Evolutionary conservation across 2,329 filamentous ascomycete species (phyloP).

Genomic region (Emergomyces africanus): DNA sequence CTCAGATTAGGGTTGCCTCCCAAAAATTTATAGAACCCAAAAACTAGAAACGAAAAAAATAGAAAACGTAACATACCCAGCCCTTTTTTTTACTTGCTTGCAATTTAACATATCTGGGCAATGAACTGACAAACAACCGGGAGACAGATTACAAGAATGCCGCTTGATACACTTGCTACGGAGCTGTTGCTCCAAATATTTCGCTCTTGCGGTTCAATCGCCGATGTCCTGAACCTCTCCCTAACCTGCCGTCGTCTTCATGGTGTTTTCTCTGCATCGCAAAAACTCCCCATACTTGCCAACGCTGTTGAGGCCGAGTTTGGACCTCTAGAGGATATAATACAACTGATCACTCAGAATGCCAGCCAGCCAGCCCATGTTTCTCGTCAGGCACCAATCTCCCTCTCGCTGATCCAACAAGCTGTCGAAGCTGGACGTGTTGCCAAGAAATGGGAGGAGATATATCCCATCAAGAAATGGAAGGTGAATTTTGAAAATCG

Average conservation of each 20-base stretch:
- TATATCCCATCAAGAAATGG: slow-evolving; percentile 54
- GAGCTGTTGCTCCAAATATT: slow-evolving; percentile 48
- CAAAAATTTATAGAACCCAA: not conserved
- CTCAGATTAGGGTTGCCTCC: not conserved
- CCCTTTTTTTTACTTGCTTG: not conserved
- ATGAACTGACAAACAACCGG: not conserved
- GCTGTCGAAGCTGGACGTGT: slow-evolving; percentile 41
- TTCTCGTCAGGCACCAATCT: slow-evolving; percentile 40
- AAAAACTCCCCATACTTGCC: slow-evolving; percentile 42
- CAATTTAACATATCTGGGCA: not conserved
- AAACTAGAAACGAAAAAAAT: not conserved
- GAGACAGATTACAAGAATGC: slow-evolving; percentile 29
- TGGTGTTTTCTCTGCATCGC: slow-evolving; percentile 39
- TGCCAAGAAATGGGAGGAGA: slow-evolving; percentile 45
- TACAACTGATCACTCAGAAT: slow-evolving; percentile 49
- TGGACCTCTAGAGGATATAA: slow-evolving; percentile 45
- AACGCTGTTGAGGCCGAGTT: slow-evolving; percentile 42
- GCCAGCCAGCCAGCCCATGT: slow-evolving; percentile 45
- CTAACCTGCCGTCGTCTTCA: slow-evolving; percentile 43
- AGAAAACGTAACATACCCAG: not conserved
- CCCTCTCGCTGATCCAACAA: slow-evolving; percentile 43
- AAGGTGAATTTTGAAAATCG: slow-evolving; percentile 43
- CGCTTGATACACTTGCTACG: slow-evolving; percentile 42
- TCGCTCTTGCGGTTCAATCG: slow-evolving; percentile 38
- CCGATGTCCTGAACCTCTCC: slow-evolving; percentile 42